Conservation (phyloP, 1,284 basidiomycete genomes). For the Pseudozyma thailandica region DNA sequence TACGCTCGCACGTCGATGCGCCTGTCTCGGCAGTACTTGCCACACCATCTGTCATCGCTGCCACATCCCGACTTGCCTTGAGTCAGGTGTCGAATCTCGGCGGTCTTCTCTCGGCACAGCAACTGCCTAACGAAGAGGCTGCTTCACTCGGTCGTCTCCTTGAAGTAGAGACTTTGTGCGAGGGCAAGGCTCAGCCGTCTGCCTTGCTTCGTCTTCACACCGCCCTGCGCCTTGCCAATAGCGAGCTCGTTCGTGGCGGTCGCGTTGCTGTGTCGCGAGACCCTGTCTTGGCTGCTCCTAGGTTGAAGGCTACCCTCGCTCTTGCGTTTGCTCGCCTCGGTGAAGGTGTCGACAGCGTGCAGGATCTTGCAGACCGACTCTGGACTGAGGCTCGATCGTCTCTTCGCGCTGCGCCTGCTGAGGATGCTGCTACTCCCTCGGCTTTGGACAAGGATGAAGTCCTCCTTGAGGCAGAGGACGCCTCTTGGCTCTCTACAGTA, state of each 20-base stretch:
- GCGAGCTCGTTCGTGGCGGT: slow-evolving; percentile 14
- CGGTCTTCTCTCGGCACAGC: slow-evolving; percentile 15
- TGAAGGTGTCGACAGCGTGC: slow-evolving; percentile 34
- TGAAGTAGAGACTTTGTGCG: slow-evolving; percentile 55
- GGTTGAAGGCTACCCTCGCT: slow-evolving; percentile 46
- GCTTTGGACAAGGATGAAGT: slow-evolving; percentile 23
- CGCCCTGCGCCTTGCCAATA: slow-evolving; percentile 45
- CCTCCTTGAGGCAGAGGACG: slow-evolving; percentile 14
- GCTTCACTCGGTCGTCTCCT: slow-evolving; percentile 43
- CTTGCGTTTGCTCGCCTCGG: slow-evolving; percentile 48
- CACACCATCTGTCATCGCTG: slow-evolving; percentile 11
- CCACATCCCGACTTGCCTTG: slow-evolving; percentile 22
- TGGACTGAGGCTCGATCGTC: slow-evolving; percentile 43
- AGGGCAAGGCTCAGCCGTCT: slow-evolving; percentile 39
- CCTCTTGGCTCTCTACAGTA: slow-evolving; percentile 51
- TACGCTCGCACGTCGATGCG: slow-evolving; percentile 17
- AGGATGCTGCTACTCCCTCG: slow-evolving; percentile 3
- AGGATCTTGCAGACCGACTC: slow-evolving; percentile 34
- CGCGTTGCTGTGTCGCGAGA: slow-evolving; percentile 5
- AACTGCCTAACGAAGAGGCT: slow-evolving; percentile 17
- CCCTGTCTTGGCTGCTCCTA: slow-evolving; percentile 20
- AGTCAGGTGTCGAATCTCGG: slow-evolving; percentile 9
- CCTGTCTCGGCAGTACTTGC: slow-evolving; percentile 22
- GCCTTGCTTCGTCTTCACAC: slow-evolving; percentile 50
- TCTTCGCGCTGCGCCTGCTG: slow-evolving; percentile 4